Evolutionary conservation across 2,329 filamentous ascomycete genomes (phyloP), one percentile per base, ranked within the genome.

Genomic region (Nemania sp.): DNA sequence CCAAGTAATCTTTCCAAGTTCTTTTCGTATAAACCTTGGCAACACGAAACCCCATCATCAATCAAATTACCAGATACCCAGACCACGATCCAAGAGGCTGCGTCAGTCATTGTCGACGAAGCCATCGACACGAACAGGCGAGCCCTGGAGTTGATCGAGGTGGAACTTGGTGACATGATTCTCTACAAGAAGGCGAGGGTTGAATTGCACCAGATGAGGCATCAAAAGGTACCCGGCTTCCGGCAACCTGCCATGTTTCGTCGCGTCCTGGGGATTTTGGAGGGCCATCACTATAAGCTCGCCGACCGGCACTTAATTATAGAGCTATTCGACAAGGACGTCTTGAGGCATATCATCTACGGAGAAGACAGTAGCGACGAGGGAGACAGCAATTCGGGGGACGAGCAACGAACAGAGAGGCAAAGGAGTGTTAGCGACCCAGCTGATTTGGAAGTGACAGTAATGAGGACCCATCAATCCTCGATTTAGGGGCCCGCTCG

Each of bases 151-250:
- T 84, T 95, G 39, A 88, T 97, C 25, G 45, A 42, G 64, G 87
- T 91, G 13, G 93, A 97, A 70, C 83, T 99, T 60, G 92, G 93
- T 58, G 97, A 98, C 72, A 95, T 94, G 60, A 92, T 99, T 15
- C 82, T 97, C 51, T 93, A 92, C 72, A 96, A 96, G 74, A 90
- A 90, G 73, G 91, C 93, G 5, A 87, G 94, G 53, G 86, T 83
- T 18, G 93, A 98, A 74, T 82, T 99, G 57, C 87, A 85, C 71
- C 83, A 93, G 80, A 83, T 97, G 79, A 80, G 85, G 54, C 90
- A 88, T 70, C 90, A 89, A 67, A 87, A 91, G 68, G 87, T 87
- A 0, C 81, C 87, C 1, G 87, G 88, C 0, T 97, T 99, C 73
- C 84, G 84, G 39, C 89, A 90, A 69, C 85, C 89, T 5, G 81